Base-by-base conservation (phyloP, 768 basidiomycete genomes). In the Sistotremastrum niveocremeum region DNA sequence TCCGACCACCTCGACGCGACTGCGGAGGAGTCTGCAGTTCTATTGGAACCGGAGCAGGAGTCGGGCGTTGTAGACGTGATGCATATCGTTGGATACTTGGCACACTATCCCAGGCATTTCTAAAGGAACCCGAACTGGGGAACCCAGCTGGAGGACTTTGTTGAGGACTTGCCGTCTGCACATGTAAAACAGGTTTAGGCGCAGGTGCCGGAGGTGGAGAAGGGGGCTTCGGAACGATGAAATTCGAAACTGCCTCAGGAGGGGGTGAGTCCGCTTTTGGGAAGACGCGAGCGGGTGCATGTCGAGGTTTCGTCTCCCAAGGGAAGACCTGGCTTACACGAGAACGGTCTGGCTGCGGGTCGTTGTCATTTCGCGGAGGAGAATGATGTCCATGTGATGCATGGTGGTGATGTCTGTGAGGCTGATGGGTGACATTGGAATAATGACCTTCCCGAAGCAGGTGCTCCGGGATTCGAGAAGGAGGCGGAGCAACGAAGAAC, bases 301-400 rank as follows among this genome's bases (percentile, higher is more conserved):
- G 71, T 33, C 83, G 76, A 8, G 75, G 80, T 54, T 74, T 73
- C 48, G 79, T 74, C 59, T 99, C 94, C 94, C 94, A 99, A n/a
- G 94, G 91, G 62, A 99, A 98, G 34, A 95, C 69, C 34, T 72
- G 66, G 49, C 80, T 81, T 20, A 93, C 74, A 56, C 84, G 84
- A 29, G 63, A 64, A 30, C 67, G 72, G 58, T 91, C 85, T 3
- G 90, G n/a, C 29, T 39, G 46, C 12, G 46, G 29, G 6, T 44
- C 39, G 20, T 45, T 7, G n/a, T 4, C n/a, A 6, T 48, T 32
- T 29, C 8, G 10, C 5, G 7, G 9, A 12, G 7, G 34, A 6
- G 11, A 32, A 38, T 50, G 39, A 34, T 49, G 38, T 34, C 36
- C 42, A 6, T 43, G 42, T 30, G 42, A 43, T n/a, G 42, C 32